Base-by-base conservation (phyloP, 2,329 filamentous ascomycete species). In the Penicillium hesseltinei region DNA sequence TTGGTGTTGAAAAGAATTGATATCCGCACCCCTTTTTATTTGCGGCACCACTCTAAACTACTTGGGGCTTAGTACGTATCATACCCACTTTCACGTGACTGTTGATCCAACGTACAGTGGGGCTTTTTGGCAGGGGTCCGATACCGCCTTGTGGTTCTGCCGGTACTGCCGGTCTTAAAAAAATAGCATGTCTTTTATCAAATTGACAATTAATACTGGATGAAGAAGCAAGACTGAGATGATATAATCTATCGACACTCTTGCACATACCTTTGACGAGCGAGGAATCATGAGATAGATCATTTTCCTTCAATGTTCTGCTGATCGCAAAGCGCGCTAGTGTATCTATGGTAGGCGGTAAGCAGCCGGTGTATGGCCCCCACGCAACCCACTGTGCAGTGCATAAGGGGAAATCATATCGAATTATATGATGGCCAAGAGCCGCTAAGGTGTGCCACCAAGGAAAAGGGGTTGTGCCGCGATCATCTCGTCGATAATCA, bases 391-490 rank as follows among this genome's bases (percentile, higher is more conserved):
- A 52, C 39, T 36, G 17, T 45, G 17, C 5, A 23, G 6, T 27
- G 39, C 31, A 45, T 19, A 45, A 52, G 29, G 50, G 21, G 50
- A 27, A 15, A 10, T 45, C 19, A 52, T 27, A 36, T 36, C 50
- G 50, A 52, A 52, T 52, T 45, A 51, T n/a, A 44, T 33, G 19
- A 42, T 11, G 21, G 50, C 50, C 50, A 36, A 52, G 50, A 27
- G 21, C 2, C 40, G 2, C 50, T 52, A 52, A 19, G 6, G 40
- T 8, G 29, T 23, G 50, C 27, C 29, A 52, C 50, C 36, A 46
- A 36, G 39, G 40, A 46, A 52, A 52, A 45, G 50, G 50, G 50
- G 50, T 46, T 46, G 31, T 52, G 21, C 31, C 27, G 19, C 38
- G 39, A 51, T 35, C 40, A 44, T 15, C 21, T 45, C 39, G 29